Base-by-base conservation (phyloP, 2,329 filamentous ascomycete species). In the Penicillium polonicum region DNA sequence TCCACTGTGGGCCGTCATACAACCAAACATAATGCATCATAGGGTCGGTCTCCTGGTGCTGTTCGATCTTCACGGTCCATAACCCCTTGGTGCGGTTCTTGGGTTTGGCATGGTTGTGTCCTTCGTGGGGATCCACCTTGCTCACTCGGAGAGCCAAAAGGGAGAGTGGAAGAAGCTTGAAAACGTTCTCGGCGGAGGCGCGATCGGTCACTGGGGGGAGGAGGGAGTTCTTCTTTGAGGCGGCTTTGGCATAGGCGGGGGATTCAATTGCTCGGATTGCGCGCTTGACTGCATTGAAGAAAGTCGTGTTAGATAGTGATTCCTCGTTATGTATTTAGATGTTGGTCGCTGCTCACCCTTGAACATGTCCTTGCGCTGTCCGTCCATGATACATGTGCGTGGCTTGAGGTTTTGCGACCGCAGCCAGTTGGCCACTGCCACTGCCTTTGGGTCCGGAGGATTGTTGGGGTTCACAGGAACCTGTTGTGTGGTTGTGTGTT, bases 321-420 rank as follows among this genome's bases (percentile, higher is more conserved):
- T 23, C 29, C 21, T 35, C 6, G 25, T 17, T 10, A 23, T 4
- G 4, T 21, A 15, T 9, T 53, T 33, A 17, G 17, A 27, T 13
- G 3, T 9, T 45, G 15, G 29, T 31, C 29, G 33, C 13, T 49
- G 51, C 52, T 45, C 80, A 93, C 91, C 92, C 83, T 88, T 89
- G 78, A 99, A 97, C 90, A 99, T 95, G 65, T 99, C 93, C 79
- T 96, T 97, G 70, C 94, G 86, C 82, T 97, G 92, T 69, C 94
- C 94, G 65, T 97, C 92, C 64, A 97, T 84, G 63, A 99, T 95
- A 74, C 90, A 93, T 19, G 92, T 97, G 62, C 94, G 84, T 19
- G 85, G 83, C 83, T 99, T 99, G 64, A 99, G 79, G 59, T 94
- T 85, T 78, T 97, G 92, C 58, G 83, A 76, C 66, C 87, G 87